Conservation (phyloP, 208 protist species). For the Naegleria fowleri region DNA sequence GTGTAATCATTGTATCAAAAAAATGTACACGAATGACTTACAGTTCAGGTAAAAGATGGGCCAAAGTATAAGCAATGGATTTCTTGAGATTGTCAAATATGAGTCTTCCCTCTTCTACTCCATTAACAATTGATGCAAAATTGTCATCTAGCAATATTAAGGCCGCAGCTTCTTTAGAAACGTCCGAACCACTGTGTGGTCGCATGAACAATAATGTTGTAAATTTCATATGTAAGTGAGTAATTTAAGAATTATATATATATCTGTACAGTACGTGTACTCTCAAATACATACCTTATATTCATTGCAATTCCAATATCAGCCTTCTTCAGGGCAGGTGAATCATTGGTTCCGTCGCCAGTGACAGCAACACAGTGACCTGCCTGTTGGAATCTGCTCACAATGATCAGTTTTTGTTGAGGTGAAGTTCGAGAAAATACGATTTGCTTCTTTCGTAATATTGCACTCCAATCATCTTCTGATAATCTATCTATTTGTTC, state of each 20-base stretch:
- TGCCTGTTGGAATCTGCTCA: conserved; percentile 47
- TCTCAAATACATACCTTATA: conserved; percentile 38
- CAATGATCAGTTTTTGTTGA: conserved; percentile 73
- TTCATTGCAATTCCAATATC: conserved; percentile 84
- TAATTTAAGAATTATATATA: no score
- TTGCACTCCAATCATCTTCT: conserved; percentile 27
- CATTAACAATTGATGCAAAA: conserved; percentile 74
- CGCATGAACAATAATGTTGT: no score
- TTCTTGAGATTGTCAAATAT: conserved; percentile 85
- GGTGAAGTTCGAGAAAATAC: conserved; percentile 81
- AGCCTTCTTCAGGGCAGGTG: conserved; percentile 60
- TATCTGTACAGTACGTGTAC: no score
- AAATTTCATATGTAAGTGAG: no score
- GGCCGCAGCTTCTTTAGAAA: conserved; percentile 60
- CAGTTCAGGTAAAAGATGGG: conserved; percentile 59
- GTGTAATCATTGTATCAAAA: no score
- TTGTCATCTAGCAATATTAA: conserved; percentile 81
- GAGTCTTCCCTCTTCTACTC: conserved; percentile 69
- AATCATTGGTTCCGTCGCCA: conserved; percentile 65
- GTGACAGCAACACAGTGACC: conserved; percentile 63
- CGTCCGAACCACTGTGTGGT: conserved; percentile 51
- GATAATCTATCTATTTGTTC: conserved; percentile 22
- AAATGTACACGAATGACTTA: neutral
- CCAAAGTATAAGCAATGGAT: conserved; percentile 69
- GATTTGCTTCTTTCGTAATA: conserved; percentile 50